Conservation (phyloP, 768 basidiomycete genomes). For the Amanita pseudoporphyria region DNA sequence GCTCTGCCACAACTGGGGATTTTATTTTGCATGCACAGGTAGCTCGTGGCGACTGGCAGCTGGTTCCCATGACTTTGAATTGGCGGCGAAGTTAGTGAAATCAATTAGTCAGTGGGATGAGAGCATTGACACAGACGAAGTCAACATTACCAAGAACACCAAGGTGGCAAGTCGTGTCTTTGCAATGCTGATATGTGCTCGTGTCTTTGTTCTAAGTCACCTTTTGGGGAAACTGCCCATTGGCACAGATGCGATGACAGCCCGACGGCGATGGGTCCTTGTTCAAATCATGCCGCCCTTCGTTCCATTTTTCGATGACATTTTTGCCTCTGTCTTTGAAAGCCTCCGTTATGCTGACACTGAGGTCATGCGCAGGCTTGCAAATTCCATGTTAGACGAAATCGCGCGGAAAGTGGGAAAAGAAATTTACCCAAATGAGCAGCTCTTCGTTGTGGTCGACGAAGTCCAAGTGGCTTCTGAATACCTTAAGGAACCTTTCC, state of each 20-base stretch:
- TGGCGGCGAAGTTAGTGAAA: not conserved
- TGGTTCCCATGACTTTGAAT: not conserved
- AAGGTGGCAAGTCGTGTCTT: not conserved
- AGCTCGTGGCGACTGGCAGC: not conserved
- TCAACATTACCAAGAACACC: not conserved
- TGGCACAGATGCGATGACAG: not conserved
- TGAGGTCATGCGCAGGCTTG: not conserved
- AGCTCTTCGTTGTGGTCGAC: not conserved
- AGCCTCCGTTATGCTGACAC: not conserved
- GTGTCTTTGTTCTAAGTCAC: no score
- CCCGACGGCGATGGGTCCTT: slow-evolving; percentile 8
- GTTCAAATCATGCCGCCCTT: slow-evolving; percentile 9
- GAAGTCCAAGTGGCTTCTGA: not conserved
- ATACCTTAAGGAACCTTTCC: not conserved
- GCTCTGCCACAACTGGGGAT: no score
- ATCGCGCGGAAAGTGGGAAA: not conserved
- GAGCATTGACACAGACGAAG: not conserved
- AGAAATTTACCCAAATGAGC: not conserved
- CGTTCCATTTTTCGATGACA: not conserved
- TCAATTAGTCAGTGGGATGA: not conserved
- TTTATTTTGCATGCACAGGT: no score
- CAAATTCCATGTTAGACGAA: not conserved
- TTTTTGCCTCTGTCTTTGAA: not conserved
- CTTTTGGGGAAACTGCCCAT: not conserved
- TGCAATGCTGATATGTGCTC: no score